These are phyloP conservation scores for Aspergillus avenaceus DNA, from an alignment of 495 filamentous ascomycete genomes.

Conservation along the genomic window DNA sequence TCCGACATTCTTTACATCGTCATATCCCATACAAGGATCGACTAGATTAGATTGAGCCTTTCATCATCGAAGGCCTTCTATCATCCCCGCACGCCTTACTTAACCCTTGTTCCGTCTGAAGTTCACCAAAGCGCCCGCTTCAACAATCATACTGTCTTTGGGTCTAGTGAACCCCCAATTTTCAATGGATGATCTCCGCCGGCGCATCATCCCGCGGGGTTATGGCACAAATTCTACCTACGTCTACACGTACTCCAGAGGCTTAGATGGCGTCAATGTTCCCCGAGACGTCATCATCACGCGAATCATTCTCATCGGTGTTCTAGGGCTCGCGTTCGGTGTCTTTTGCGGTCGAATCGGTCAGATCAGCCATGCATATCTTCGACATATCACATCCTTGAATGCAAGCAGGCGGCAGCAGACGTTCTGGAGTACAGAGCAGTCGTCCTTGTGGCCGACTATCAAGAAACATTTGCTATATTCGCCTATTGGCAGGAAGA, in stretches of 20 bases:
- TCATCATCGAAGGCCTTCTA: background rate
- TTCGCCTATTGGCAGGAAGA: conserved; percentile 72
- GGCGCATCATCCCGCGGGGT: conserved; percentile 27
- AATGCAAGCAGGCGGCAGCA: conserved; percentile 45
- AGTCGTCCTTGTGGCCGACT: conserved; percentile 60
- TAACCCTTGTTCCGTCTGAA: conserved; percentile 1
- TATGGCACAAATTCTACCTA: conserved; percentile 38
- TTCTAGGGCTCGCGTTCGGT: conserved; percentile 45
- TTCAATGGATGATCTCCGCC: conserved; percentile 34
- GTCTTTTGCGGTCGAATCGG: conserved; percentile 55
- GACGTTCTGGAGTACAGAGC: conserved; percentile 60
- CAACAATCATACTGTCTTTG: background rate
- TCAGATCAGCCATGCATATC: conserved; percentile 59
- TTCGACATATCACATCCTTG: conserved; percentile 70
- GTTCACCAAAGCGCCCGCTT: background rate
- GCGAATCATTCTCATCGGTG: conserved; percentile 40
- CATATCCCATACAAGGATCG: conserved; percentile 3
- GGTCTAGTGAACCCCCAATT: background rate
- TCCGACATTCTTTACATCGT: conserved; percentile 7
- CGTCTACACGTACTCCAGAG: conserved; percentile 41
- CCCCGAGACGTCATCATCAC: conserved; percentile 40
- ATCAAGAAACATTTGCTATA: conserved; percentile 81
- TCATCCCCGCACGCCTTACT: conserved; percentile 1
- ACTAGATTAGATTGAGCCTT: conserved; percentile 3
- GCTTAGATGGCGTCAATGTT: conserved; percentile 40